Base-by-base conservation (phyloP, 192 early-diverging fungal species). In the Backusella morwellensis region DNA sequence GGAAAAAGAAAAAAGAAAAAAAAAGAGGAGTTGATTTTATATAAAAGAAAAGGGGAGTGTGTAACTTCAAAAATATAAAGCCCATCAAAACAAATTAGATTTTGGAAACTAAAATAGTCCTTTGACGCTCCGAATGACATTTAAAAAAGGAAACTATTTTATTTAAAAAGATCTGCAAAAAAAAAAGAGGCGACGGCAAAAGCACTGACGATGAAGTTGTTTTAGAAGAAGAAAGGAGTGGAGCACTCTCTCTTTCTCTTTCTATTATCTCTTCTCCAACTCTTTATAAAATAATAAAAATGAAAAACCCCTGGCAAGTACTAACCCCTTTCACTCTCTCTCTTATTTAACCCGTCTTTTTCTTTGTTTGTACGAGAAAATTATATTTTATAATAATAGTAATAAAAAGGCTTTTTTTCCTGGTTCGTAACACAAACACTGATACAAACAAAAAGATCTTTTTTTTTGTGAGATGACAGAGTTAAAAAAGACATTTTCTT, bases 21-120 rank as follows among this genome's bases (percentile, higher is more conserved):
- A 50, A 41, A 38, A 70, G 35, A 38, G 68, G 68, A 35, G 35
- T 35, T 38, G 68, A 41, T 70, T 70, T 70, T 70, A 70, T 70
- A 36, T 38, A 70, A 70, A 70, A 70, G 36, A 69, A 70, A 70
- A 70, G 36, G 35, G 36, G 36, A 35, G 68, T 11, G 68, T 69
- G 68, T 69, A 69, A 69, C 68, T n/a, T 35, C 8, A 7, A 15
- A 14, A 44, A 44, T 44, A 44, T n/a, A 44, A 44, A 44, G 42
- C 42, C 42, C 42, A 44, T 44, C 42, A 44, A 17, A 44, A 44
- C 42, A 44, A 44, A 44, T 44, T 44, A 5, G 7, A 56, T 56
- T 56, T 23, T 56, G 54, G 54, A 44, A 44, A 44, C 42, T 56
- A 56, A 56, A 56, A 23, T 56, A n/a, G 21, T 56, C 8, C n/a